Percentiles rank a stretch among this genome's conserved stretches.
These are phyloP conservation scores for Microdochium nivale DNA, from an alignment of 2,329 filamentous ascomycete genomes.

Conservation along the genomic window DNA sequence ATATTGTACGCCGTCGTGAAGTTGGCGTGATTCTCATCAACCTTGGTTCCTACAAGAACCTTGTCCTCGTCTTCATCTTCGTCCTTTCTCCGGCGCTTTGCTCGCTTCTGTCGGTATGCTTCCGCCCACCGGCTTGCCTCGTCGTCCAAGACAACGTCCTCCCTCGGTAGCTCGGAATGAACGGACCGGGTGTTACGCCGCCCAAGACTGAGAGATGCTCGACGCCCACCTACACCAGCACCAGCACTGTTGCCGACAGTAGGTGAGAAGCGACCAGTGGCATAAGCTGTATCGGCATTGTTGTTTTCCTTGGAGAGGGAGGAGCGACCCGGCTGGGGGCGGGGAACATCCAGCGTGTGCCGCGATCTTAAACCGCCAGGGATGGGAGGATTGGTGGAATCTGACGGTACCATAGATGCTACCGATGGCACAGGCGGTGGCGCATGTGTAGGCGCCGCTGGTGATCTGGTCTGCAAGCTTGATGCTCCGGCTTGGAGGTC, in stretches of 20 bases:
- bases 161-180: conserved; percentile 73
- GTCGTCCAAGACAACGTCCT: conserved; percentile 80
- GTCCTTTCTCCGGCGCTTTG: conserved; percentile 78
- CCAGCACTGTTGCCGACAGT: conserved; percentile 38
- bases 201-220: conserved; percentile 75
- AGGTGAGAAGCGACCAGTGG: conserved; percentile 77
- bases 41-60: conserved; percentile 92
- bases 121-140: conserved; percentile 90
- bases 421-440: background rate
- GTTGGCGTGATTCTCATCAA: conserved; percentile 94
- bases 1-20: conserved; percentile 99
- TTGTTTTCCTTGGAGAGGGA: conserved; percentile 50
- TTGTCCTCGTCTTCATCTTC: conserved; percentile 79
- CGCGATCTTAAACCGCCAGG: conserved; percentile 63
- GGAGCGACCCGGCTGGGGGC: conserved; percentile 51
- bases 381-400: conserved; percentile 38
- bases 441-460: conserved; percentile 1
- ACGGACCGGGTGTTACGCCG: conserved; percentile 77
- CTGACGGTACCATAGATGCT: background rate
- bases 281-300: conserved; percentile 54
- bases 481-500: background rate
- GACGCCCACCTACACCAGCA: conserved; percentile 51
- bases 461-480: conserved; percentile 10
- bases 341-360: conserved; percentile 83
- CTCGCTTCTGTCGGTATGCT: conserved; percentile 82